A percentile compares a stretch with the other conserved stretches of the same genome.
Evolutionary conservation across 192 early-diverging fungal species (phyloP).

Genomic region (Podila minutissima): DNA sequence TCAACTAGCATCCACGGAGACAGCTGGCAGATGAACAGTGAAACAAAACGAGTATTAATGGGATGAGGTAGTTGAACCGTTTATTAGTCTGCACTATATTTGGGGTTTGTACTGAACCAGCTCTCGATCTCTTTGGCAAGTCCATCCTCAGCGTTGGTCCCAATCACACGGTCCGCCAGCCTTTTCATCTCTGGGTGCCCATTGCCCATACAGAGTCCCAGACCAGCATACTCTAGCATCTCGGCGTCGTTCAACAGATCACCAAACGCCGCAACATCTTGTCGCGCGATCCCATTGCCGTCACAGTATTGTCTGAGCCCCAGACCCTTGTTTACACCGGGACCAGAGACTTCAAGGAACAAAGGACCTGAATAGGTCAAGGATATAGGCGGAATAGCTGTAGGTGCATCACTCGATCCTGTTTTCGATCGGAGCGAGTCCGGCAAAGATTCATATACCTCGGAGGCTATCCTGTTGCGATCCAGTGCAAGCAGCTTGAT

Average conservation of each 20-base stretch:
- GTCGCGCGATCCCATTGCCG: constrained; percentile 5
- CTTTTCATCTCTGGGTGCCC: constrained; percentile 38
- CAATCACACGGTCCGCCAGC: constrained; percentile 48
- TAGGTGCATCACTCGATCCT: neutral
- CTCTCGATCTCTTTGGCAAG: constrained; percentile 44
- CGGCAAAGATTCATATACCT: constrained; percentile 29
- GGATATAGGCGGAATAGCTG: neutral
- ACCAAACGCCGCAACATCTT: constrained; percentile 58
- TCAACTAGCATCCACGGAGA: too few relatives aligned
- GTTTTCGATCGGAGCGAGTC: neutral
- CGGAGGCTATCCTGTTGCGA: constrained; percentile 25
- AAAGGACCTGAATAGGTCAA: constrained; percentile 34
- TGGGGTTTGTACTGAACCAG: constrained; percentile 10
- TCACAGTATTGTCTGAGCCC: constrained; percentile 50
- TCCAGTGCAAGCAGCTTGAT: constrained; percentile 41
- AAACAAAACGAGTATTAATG: too few relatives aligned
- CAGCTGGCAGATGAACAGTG: too few relatives aligned
- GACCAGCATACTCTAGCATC: constrained; percentile 57
- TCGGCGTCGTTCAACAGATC: constrained; percentile 62
- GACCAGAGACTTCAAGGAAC: constrained; percentile 60
- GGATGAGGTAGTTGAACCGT: too few relatives aligned
- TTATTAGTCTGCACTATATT: too few relatives aligned
- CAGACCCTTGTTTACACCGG: constrained; percentile 56
- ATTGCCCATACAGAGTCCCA: constrained; percentile 56
- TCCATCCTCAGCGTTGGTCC: constrained; percentile 53